Conservation (phyloP, 495 filamentous ascomycete species). For the Pyronema omphalodes region DNA sequence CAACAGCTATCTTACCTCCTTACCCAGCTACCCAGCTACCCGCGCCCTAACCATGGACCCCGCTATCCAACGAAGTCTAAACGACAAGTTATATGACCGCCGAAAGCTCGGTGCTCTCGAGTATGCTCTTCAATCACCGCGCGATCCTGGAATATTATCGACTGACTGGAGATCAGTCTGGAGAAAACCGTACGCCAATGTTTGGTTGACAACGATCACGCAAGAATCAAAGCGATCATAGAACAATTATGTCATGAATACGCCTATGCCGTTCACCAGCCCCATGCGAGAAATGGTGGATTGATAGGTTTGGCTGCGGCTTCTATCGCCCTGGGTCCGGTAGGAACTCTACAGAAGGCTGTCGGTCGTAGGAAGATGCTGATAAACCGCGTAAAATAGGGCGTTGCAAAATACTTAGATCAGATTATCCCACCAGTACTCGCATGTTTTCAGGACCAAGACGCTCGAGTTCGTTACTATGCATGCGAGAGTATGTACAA, state of each 20-base stretch:
- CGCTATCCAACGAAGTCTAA: slow-evolving; percentile 72
- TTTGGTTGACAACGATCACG: slow-evolving; percentile 53
- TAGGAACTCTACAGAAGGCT: slow-evolving; percentile 31
- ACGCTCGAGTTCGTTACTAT: slow-evolving; percentile 95
- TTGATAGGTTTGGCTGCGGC: slow-evolving; percentile 92
- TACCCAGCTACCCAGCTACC: neutral
- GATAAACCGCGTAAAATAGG: slow-evolving; percentile 30
- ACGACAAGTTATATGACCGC: slow-evolving; percentile 97
- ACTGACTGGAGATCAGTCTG: slow-evolving; percentile 36
- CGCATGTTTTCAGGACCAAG: slow-evolving; percentile 97
- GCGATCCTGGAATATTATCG: neutral
- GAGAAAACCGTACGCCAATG: slow-evolving; percentile 83
- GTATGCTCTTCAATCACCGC: slow-evolving; percentile 36
- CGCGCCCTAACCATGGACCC: slow-evolving; percentile 47
- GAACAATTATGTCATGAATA: slow-evolving; percentile 94
- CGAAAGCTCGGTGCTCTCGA: slow-evolving; percentile 91
- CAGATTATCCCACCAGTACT: slow-evolving; percentile 91
- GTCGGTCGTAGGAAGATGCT: too few relatives aligned
- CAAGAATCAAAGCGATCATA: slow-evolving; percentile 66
- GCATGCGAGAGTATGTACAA: slow-evolving; percentile 99
- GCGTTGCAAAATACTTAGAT: slow-evolving; percentile 76
- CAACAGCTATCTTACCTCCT: neutral
- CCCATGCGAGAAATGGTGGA: slow-evolving; percentile 90
- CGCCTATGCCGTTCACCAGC: slow-evolving; percentile 93
- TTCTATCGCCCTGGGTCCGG: slow-evolving; percentile 83